These are phyloP conservation scores for Yarrowia sp. DNA, from an alignment of 805 yeast species.

Conservation along the genomic window DNA sequence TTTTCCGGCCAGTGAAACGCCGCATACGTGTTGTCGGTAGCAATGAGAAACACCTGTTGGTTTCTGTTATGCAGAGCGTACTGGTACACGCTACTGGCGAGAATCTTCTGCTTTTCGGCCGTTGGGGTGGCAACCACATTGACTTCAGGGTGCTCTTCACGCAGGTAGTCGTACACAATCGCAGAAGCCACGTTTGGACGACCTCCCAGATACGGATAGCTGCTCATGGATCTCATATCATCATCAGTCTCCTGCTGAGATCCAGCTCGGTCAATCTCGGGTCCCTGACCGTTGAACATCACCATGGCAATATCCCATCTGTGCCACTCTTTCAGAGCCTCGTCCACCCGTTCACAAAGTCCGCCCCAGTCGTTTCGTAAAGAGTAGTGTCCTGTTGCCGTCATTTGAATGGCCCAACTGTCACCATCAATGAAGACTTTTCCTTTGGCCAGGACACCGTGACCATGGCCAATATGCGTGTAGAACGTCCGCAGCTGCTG, in stretches of 20 bases:
- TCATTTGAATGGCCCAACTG: not conserved
- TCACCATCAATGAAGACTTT: slow-evolving; percentile 10
- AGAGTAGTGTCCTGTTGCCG: not conserved
- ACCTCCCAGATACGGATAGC: not conserved
- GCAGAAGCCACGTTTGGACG: not conserved
- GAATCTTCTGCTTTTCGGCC: not conserved
- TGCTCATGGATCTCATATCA: not conserved
- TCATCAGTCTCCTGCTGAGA: not conserved
- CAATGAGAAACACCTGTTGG: not conserved
- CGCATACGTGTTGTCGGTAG: not conserved
- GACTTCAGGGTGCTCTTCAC: not conserved
- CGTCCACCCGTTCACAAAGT: not conserved
- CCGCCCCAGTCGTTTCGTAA: not conserved
- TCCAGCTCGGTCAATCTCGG: slow-evolving; percentile 1
- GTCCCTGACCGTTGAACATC: slow-evolving; percentile 14
- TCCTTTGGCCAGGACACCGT: not conserved
- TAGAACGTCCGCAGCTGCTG: not conserved
- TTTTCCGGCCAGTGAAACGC: slow-evolving; percentile 1
- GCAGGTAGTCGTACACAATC: not conserved
- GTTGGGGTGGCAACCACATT: not conserved
- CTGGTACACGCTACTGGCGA: not conserved
- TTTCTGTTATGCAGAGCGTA: not conserved
- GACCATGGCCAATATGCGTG: not conserved
- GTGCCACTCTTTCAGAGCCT: not conserved
- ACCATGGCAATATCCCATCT: slow-evolving; percentile 1